Conservation (phyloP, 176 grass and related monocot species). For the Metroxylon sagu region DNA sequence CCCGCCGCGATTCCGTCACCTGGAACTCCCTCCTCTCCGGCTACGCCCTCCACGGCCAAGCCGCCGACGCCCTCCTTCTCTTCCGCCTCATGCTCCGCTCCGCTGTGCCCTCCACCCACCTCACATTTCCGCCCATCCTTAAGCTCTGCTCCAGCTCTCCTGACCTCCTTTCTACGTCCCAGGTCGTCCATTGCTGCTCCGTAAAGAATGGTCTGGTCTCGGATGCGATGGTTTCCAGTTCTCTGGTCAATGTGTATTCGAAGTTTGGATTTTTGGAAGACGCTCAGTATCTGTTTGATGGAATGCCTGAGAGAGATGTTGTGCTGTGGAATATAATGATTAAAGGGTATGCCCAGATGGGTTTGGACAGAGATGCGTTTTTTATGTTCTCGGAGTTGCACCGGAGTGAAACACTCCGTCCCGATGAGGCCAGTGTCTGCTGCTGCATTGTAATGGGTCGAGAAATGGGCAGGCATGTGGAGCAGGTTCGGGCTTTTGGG, state of each 20-base stretch:
- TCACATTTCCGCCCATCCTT: conserved; percentile 21
- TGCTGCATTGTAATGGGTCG: conserved; percentile 1
- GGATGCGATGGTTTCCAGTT: conserved; percentile 20
- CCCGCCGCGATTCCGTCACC: conserved; percentile 5
- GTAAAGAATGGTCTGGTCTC: conserved; percentile 11
- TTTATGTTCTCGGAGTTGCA: conserved; percentile 17
- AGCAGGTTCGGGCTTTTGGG: conserved; percentile 21
- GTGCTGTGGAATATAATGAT: conserved; percentile 29
- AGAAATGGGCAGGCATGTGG: background rate
- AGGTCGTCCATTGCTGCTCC: conserved; percentile 8
- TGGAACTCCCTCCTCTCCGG: conserved; percentile 25
- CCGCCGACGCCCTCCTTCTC: conserved; percentile 3
- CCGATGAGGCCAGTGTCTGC: conserved; percentile 6
- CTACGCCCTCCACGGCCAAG: conserved; percentile 9
- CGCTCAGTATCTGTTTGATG: conserved; percentile 13
- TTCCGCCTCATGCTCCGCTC: conserved; percentile 20
- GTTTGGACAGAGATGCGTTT: background rate
- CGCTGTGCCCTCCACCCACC: background rate
- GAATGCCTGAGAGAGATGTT: conserved; percentile 17
- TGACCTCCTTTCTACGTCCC: conserved; percentile 7
- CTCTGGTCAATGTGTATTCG: conserved; percentile 16
- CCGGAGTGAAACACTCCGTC: conserved; percentile 4
- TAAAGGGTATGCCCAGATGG: conserved; percentile 12
- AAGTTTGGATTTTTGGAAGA: conserved; percentile 16
- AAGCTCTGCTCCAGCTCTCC: conserved; percentile 11